These are phyloP conservation scores for Emydomyces testavorans DNA, from an alignment of 2,329 filamentous ascomycete genomes.

Conservation along the genomic window DNA sequence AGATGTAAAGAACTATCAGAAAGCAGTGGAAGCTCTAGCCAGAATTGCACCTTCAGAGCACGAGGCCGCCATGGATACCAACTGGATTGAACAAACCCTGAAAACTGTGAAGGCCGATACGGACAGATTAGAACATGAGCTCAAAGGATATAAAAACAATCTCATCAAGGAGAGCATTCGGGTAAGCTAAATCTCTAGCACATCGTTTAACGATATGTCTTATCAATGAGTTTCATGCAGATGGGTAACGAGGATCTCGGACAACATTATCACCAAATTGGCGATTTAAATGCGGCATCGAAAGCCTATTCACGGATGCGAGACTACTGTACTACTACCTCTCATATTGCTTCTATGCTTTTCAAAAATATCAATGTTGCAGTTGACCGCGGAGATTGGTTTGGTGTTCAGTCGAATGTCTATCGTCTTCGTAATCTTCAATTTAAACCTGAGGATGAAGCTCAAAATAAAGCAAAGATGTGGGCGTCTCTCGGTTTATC, in stretches of 20 bases:
- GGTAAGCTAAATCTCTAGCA: conserved; percentile 42
- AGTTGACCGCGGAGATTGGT: conserved; percentile 68
- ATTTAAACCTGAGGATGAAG: conserved; percentile 47
- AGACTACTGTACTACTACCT: conserved; percentile 71
- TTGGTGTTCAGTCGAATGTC: conserved; percentile 52
- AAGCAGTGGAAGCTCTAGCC: conserved; percentile 55
- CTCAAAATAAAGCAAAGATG: conserved; percentile 54
- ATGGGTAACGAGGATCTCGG: conserved; percentile 93
- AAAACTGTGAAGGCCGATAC: conserved; percentile 58
- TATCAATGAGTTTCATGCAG: conserved; percentile 34
- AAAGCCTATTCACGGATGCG: conserved; percentile 80
- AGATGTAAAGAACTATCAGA: conserved; percentile 60
- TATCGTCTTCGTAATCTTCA: conserved; percentile 44
- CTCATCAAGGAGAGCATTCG: conserved; percentile 93
- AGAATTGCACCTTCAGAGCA: conserved; percentile 54
- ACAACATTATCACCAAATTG: conserved; percentile 66
- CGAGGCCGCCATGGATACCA: conserved; percentile 54
- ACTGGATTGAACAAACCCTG: conserved; percentile 63
- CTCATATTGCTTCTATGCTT: conserved; percentile 72
- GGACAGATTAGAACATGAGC: conserved; percentile 65
- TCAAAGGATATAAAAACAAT: conserved; percentile 93
- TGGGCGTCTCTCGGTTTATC: conserved; percentile 50
- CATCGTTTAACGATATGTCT: conserved; percentile 3
- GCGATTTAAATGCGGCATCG: conserved; percentile 58
- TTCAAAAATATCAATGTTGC: conserved; percentile 66